These are phyloP conservation scores for Imleria badia DNA, from an alignment of 768 basidiomycete species.

Conservation along the genomic window DNA sequence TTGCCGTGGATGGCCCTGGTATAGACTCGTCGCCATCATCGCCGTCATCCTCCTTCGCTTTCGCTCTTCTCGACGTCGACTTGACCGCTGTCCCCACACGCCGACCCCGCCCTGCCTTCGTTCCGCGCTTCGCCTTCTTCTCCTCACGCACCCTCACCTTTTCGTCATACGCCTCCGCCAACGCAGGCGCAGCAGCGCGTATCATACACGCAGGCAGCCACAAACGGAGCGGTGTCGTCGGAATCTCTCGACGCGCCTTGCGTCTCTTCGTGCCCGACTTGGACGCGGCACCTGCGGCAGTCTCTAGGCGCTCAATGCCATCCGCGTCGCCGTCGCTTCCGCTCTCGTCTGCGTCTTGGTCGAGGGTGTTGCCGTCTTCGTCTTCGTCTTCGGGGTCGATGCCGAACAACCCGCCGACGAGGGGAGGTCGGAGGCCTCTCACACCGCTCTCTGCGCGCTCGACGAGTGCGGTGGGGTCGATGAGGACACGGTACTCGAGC, in stretches of 20 bases:
- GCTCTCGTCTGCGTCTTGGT: slow-evolving; percentile 39
- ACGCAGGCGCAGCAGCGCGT: slow-evolving; percentile 56
- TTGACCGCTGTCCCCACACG: background rate
- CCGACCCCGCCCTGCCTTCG: slow-evolving; percentile 16
- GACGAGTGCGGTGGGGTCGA: slow-evolving; percentile 67
- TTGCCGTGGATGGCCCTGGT: background rate
- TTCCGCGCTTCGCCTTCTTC: slow-evolving; percentile 35
- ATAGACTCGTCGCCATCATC: background rate
- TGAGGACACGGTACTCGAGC: slow-evolving; percentile 79
- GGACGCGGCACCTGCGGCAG: slow-evolving; percentile 21
- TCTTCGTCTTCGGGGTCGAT: slow-evolving; percentile 48
- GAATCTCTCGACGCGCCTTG: slow-evolving; percentile 33
- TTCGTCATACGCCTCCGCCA: slow-evolving; percentile 64
- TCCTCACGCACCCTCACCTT: slow-evolving; percentile 50
- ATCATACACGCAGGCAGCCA: slow-evolving; percentile 89
- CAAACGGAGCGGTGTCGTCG: slow-evolving; percentile 56
- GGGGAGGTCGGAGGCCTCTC: slow-evolving; percentile 53
- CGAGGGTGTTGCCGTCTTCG: slow-evolving; percentile 35
- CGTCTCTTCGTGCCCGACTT: slow-evolving; percentile 23
- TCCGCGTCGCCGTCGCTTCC: slow-evolving; percentile 41
- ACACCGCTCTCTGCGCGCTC: slow-evolving; percentile 65
- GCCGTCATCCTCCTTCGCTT: background rate
- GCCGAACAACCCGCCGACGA: slow-evolving; percentile 37
- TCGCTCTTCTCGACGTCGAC: slow-evolving; percentile 1
- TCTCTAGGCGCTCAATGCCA: slow-evolving; percentile 24